Evolutionary conservation across 1,284 basidiomycete species (phyloP).

Genomic region (Trichosporon sp.): DNA sequence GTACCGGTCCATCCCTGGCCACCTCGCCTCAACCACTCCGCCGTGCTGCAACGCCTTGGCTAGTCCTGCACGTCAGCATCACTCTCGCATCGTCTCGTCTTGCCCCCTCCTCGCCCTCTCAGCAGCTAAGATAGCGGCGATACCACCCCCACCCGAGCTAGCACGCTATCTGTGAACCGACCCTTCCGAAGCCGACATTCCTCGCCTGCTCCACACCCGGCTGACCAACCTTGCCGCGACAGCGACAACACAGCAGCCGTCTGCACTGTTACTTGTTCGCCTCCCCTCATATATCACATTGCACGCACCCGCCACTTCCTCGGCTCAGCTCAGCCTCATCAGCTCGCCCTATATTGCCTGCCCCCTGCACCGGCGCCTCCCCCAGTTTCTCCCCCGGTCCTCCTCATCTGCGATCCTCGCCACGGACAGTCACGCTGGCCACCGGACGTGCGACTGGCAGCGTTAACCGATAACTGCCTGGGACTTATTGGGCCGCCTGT

Average conservation of each 20-base stretch:
- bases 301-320: neutral
- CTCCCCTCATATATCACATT: neutral
- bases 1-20: no score
- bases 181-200: neutral
- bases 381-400: neutral
- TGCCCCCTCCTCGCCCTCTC: neutral
- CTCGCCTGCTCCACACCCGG: neutral
- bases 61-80: no score
- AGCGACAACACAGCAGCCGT: no score
- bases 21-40: no score
- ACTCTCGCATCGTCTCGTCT: neutral
- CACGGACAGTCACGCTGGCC: neutral
- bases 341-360: neutral
- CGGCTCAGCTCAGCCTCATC: neutral
- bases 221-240: neutral
- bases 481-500: neutral
- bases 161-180: neutral
- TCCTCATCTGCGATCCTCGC: neutral
- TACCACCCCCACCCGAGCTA: neutral
- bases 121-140: neutral
- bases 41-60: no score
- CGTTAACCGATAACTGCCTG: neutral
- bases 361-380: no score
- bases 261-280: neutral
- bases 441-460: neutral